phyloP scores from a whole-genome alignment of 2,329 filamentous ascomycete genomes.

The Colletotrichum destructivum region DNA sequence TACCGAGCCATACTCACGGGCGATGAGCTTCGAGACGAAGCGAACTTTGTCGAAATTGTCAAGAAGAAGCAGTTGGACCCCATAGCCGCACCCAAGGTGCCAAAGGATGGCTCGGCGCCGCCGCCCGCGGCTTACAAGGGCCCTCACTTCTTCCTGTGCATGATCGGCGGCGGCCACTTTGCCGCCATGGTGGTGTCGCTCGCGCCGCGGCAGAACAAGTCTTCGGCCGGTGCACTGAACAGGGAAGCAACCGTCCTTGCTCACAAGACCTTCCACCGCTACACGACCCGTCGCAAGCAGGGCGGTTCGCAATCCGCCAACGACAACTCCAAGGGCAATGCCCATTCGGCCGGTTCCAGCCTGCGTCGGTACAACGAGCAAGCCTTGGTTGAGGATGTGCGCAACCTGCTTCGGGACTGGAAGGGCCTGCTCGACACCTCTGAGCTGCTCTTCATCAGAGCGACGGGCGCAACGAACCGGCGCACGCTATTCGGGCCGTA shows the following conservation, averaged over 20 bases:
- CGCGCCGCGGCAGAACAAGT: constrained; percentile 83
- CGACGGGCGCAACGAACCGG: constrained; percentile 88
- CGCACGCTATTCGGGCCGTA: constrained; percentile 92
- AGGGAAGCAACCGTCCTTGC: constrained; percentile 90
- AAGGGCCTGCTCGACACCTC: constrained; percentile 86
- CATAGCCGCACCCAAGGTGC: constrained; percentile 65
- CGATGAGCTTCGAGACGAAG: constrained; percentile 76
- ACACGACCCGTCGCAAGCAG: constrained; percentile 96
- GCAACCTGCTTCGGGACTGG: constrained; percentile 87
- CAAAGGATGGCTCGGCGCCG: constrained; percentile 67
- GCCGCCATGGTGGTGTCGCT: constrained; percentile 96
- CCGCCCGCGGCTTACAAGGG: constrained; percentile 73
- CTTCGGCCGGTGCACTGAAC: constrained; percentile 79
- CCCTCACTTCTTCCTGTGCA: constrained; percentile 94
- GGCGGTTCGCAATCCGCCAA: constrained; percentile 95
- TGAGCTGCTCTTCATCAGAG: constrained; percentile 89
- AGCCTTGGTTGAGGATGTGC: constrained; percentile 89
- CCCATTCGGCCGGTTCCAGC: constrained; percentile 92
- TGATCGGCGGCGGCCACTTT: constrained; percentile 98
- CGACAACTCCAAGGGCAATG: constrained; percentile 92
- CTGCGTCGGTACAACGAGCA: constrained; percentile 95
- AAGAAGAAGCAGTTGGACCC: constrained; percentile 84
- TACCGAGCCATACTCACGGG: constrained; percentile 86
- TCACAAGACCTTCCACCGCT: constrained; percentile 98
- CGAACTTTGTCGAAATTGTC: constrained; percentile 76